These are phyloP conservation scores for Umbelopsis sp. DNA, from an alignment of 371 early-diverging fungal species.

Conservation along the genomic window DNA sequence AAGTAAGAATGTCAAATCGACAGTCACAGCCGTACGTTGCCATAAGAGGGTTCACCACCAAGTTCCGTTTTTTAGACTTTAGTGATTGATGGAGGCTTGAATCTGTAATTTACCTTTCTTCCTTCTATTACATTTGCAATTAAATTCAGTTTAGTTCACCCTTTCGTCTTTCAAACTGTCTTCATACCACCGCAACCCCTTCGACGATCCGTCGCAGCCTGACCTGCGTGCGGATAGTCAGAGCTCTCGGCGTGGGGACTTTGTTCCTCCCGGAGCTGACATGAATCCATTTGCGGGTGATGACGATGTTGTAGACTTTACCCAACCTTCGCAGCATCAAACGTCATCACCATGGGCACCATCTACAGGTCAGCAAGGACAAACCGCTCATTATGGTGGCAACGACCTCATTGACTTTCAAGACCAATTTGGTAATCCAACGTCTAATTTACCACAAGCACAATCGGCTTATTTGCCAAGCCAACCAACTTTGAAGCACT, in stretches of 20 bases:
- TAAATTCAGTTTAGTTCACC: conserved; percentile 2
- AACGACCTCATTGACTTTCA: conserved; percentile 17
- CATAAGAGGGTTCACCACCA: conserved; percentile 2
- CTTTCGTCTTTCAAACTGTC: conserved; percentile 14
- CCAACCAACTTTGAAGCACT: conserved; percentile 7
- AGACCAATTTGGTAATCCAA: conserved; percentile 14
- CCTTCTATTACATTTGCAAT: not conserved
- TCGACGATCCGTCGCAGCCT: conserved; percentile 17
- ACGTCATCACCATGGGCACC: conserved; percentile 5
- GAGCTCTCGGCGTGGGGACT: conserved; percentile 11
- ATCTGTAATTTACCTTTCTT: conserved; percentile 30
- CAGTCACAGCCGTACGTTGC: not conserved
- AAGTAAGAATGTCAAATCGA: conserved; percentile 37
- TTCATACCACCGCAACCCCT: conserved; percentile 13
- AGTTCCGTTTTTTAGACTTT: conserved; percentile 42
- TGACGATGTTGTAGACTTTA: conserved; percentile 6
- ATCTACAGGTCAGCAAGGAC: not conserved
- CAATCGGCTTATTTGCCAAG: conserved; percentile 6
- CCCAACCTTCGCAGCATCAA: conserved; percentile 11
- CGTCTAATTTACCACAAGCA: not conserved
- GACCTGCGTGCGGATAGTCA: conserved; percentile 18
- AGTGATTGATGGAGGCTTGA: conserved; percentile 72
- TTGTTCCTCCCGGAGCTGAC: conserved; percentile 15
- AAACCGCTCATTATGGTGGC: conserved; percentile 12
- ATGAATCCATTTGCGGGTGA: conserved; percentile 14